Evolutionary conservation across 495 filamentous ascomycete genomes (phyloP).

Genomic region (Aspergillus leporis): DNA sequence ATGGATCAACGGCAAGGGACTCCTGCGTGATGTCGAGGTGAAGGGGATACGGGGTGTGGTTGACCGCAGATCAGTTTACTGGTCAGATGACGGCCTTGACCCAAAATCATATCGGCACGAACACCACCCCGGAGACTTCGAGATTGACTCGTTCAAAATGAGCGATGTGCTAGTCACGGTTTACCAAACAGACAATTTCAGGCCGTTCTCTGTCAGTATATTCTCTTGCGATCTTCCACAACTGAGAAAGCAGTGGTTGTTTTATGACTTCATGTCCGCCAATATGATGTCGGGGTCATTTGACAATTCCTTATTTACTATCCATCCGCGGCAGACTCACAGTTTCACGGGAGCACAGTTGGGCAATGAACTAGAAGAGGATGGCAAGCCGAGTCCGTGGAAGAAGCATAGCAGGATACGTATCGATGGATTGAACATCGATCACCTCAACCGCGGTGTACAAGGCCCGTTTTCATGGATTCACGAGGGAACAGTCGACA

Average conservation of each 20-base stretch:
- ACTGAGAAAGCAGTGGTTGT: conserved; percentile 91
- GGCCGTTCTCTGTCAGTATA: conserved; percentile 92
- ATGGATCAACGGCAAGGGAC: conserved; percentile 96
- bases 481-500: conserved; percentile 92
- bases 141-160: conserved; percentile 93
- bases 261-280: conserved; percentile 95
- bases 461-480: conserved; percentile 98
- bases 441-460: conserved; percentile 92
- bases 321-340: conserved; percentile 90
- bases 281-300: conserved; percentile 95
- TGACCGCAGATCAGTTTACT: conserved; percentile 79
- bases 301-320: conserved; percentile 94
- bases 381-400: conserved; percentile 62
- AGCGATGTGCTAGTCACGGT: conserved; percentile 90
- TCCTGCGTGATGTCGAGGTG: conserved; percentile 88
- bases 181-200: conserved; percentile 85
- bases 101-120: conserved; percentile 85
- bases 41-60: conserved; percentile 96
- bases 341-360: conserved; percentile 58
- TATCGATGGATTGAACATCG: conserved; percentile 91
- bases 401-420: conserved; percentile 90
- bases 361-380: conserved; percentile 51
- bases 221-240: conserved; percentile 93
- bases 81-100: conserved; percentile 69
- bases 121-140: conserved; percentile 91